A percentile compares a stretch with the other conserved stretches of the same genome.
These are phyloP conservation scores for Eimeria acervulina DNA, from an alignment of 169 alveolate species.

Conservation along the genomic window DNA sequence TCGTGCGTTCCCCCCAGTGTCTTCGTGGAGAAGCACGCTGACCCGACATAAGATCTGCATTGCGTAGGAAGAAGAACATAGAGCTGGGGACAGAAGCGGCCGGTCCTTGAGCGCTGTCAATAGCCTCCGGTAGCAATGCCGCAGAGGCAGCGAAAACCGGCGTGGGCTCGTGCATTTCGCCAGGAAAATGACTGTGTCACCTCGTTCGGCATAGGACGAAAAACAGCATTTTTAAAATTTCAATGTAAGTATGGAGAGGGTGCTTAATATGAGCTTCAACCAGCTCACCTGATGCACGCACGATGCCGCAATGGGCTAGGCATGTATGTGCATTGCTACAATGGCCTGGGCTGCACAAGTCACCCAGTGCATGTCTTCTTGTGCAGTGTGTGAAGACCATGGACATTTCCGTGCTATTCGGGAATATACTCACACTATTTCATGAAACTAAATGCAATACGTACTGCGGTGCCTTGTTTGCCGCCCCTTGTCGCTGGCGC, in stretches of 20 bases:
- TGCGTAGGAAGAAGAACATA: background rate
- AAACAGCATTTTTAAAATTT: background rate
- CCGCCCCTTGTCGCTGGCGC: background rate
- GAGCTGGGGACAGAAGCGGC: background rate
- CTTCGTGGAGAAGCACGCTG: background rate
- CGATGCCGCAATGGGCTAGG: background rate
- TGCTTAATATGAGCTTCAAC: background rate
- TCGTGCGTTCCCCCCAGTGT: background rate
- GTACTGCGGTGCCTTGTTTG: background rate
- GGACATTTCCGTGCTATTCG: background rate
- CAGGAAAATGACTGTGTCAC: background rate
- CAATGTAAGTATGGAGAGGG: background rate
- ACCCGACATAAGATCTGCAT: background rate
- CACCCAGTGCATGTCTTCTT: background rate
- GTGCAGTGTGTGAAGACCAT: background rate
- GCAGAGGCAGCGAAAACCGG: background rate
- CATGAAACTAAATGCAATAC: background rate
- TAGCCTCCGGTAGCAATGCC: conserved; percentile 1
- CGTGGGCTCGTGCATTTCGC: background rate
- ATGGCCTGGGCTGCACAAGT: background rate
- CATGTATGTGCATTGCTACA: background rate
- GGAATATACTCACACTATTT: background rate
- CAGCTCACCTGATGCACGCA: background rate
- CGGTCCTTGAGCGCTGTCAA: background rate
- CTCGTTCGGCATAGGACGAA: background rate